Percentiles rank a stretch among this genome's conserved stretches.
These are phyloP conservation scores for Spirogloea muscicola DNA, from an alignment of 139 green algal genomes.

Conservation along the genomic window DNA sequence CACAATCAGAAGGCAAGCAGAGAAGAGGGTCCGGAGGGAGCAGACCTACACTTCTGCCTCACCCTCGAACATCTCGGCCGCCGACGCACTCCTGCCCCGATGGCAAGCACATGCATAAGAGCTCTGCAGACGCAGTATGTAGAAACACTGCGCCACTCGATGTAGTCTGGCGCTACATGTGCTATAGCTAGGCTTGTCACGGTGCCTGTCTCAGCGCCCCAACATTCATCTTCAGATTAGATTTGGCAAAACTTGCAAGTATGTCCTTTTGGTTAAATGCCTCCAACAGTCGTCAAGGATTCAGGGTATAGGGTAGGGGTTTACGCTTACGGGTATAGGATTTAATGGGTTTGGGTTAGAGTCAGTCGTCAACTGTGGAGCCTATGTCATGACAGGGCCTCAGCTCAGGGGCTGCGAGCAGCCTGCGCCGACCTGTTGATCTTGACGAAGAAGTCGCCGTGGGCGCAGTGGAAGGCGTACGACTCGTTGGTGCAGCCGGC, in stretches of 20 bases:
- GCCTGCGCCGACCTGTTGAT: conserved; percentile 41
- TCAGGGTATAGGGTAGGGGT: background rate
- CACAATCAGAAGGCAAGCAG: background rate
- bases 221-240: background rate
- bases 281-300: background rate
- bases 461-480: conserved; percentile 42
- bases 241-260: background rate
- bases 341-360: background rate
- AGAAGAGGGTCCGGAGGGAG: background rate
- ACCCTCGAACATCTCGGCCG: conserved; percentile 39
- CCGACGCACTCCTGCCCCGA: conserved; percentile 30
- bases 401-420: background rate
- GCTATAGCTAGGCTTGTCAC: too few species aligned
- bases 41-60: conserved; percentile 32
- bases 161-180: too few species aligned
- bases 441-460: conserved; percentile 37
- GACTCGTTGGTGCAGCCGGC: conserved; percentile 48
- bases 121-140: too few species aligned
- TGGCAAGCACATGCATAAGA: background rate
- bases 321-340: background rate
- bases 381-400: background rate
- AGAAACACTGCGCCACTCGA: too few species aligned
- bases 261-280: too few species aligned
- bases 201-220: background rate
- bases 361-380: background rate